Evolutionary conservation across 192 early-diverging fungal genomes (phyloP), one percentile per base, ranked within the genome.

Genomic region (Cetraspora pellucida): DNA sequence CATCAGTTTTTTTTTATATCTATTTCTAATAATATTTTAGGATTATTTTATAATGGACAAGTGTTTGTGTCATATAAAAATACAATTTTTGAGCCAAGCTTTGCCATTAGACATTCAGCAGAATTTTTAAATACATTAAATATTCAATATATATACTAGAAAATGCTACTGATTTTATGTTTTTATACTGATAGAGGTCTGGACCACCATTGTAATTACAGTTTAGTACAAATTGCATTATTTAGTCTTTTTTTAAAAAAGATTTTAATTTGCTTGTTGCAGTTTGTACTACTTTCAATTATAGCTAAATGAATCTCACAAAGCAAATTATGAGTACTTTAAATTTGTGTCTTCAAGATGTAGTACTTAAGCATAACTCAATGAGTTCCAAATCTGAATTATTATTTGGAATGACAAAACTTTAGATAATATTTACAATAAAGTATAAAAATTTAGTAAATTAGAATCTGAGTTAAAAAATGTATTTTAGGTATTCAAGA

Each of bases 391-490:
- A 60, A 60, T 60, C 25, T 60, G 11, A 60, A 60, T 2, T 4
- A 27, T 5, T 60, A 28, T 60, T 60, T 60, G 58, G 16, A 3
- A 60, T 5, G 0, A 2, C 10, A 60, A 60, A 60, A 60, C 58
- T 0, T 23, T 60, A 60, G 58, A 23, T 28, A 4, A 60, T 60
- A 60, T 60, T 27, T 23, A 0, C 14, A 60, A 8, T 3, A 60
- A 60, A 60, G 58, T 23, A 27, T 4, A 60, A 13, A 14, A 30
- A 60, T 60, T 11, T 60, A 60, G 11, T 60, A 13, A 28, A 60
- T 60, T 60, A 60, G 11, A 60, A 60, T 60, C 25, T 30, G 58
- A 60, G 10, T 59, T 59, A 59, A 59, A 59, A 59, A 59, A 59
- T 16, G 58, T 23, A 28, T 60, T 0, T 8, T 14, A 23, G 16